phyloP scores from a whole-genome alignment of 2,329 filamentous ascomycete genomes.

The Fusarium buxicola region DNA sequence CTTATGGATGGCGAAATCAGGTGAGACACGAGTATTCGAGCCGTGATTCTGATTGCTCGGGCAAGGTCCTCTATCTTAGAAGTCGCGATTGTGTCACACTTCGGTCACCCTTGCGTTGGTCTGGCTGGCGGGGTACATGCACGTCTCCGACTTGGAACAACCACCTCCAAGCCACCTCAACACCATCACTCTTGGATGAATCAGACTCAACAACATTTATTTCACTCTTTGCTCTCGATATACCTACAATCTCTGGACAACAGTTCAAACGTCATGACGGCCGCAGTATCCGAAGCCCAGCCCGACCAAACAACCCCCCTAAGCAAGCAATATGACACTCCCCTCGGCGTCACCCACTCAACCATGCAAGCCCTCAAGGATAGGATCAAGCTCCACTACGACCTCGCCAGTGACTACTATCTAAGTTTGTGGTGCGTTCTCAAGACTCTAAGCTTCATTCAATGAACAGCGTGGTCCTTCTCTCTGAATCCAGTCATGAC shows the following conservation, averaged over 20 bases:
- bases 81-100: constrained; percentile 22
- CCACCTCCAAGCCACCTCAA: not conserved
- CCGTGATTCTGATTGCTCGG: not conserved
- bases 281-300: constrained; percentile 7
- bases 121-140: constrained; percentile 29
- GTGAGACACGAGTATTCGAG: not conserved
- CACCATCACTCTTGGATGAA: constrained; percentile 1
- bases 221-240: not conserved
- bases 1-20: no score
- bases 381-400: constrained; percentile 70
- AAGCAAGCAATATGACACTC: constrained; percentile 60
- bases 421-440: constrained; percentile 65
- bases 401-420: constrained; percentile 71
- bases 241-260: not conserved
- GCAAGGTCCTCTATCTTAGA: not conserved
- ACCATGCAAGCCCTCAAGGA: constrained; percentile 65
- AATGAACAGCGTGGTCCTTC: no score
- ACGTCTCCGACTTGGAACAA: constrained; percentile 1
- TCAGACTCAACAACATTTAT: not conserved
- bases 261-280: constrained; percentile 21
- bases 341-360: constrained; percentile 57
- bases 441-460: not conserved
- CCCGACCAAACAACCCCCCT: constrained; percentile 49
- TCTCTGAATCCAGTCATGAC: no score
- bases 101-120: constrained; percentile 14